A percentile compares a stretch with the other conserved stretches of the same genome.
Evolutionary conservation across 2,329 filamentous ascomycete genomes (phyloP).

Genomic region (Colletotrichum lentis): DNA sequence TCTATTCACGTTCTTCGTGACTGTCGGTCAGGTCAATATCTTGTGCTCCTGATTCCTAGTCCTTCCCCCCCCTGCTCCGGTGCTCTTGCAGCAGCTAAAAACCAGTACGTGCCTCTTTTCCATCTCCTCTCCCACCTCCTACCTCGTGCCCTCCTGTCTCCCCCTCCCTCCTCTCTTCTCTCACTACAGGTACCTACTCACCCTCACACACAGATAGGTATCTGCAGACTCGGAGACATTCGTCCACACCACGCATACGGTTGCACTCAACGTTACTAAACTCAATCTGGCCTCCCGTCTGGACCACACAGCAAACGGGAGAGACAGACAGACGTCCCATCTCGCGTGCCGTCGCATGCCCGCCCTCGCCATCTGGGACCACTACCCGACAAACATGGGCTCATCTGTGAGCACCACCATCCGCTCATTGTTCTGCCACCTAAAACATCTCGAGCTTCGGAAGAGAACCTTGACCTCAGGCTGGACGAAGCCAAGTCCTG

Average conservation of each 20-base stretch:
- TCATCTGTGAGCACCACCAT: slow-evolving; percentile 29
- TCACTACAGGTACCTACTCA: not conserved
- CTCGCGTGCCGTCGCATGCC: slow-evolving; percentile 30
- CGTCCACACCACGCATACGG: slow-evolving; percentile 17
- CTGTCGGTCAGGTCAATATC: not conserved
- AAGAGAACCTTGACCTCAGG: slow-evolving; percentile 26
- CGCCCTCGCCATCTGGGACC: slow-evolving; percentile 28
- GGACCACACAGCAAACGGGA: not conserved
- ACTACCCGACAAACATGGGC: slow-evolving; percentile 21
- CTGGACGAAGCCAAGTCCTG: slow-evolving; percentile 17
- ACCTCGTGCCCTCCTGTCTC: not conserved
- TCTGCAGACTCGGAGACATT: slow-evolving; percentile 27
- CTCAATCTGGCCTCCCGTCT: slow-evolving; percentile 24
- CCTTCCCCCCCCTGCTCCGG: no score
- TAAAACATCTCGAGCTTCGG: slow-evolving; percentile 33
- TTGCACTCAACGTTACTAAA: slow-evolving; percentile 21
- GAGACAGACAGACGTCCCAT: slow-evolving; percentile 29
- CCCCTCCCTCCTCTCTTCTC: not conserved
- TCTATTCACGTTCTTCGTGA: not conserved
- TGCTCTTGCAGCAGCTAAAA: no score
- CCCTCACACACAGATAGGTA: not conserved
- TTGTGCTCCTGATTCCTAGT: not conserved
- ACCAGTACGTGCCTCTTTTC: no score
- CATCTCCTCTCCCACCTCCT: not conserved
- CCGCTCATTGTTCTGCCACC: slow-evolving; percentile 33